Evolutionary conservation across 169 alveolate genomes (phyloP).

Genomic region (Cryptosporidium ubiquitum): DNA sequence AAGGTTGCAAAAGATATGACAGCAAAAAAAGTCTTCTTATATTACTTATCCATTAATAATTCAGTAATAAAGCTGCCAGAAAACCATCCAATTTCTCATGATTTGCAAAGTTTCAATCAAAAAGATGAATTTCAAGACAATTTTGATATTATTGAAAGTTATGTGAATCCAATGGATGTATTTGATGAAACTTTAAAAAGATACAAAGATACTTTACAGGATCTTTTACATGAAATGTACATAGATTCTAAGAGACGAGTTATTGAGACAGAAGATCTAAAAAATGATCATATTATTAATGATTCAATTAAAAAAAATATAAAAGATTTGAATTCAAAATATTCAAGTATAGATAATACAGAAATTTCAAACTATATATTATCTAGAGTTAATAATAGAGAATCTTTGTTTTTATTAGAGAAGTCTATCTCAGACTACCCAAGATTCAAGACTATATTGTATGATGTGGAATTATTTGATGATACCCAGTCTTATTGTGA

Average conservation of each 20-base stretch:
- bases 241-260: not conserved
- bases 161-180: conserved; percentile 41
- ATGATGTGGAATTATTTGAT: conserved; percentile 19
- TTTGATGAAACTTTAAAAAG: conserved; percentile 55
- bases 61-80: conserved; percentile 47
- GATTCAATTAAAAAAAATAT: not conserved
- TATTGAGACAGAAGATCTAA: not conserved
- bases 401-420: conserved; percentile 41
- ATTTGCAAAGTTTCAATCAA: not conserved
- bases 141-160: not conserved
- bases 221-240: conserved; percentile 35
- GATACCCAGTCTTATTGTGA: conserved; percentile 50
- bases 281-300: too few species aligned
- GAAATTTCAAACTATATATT: conserved; percentile 8
- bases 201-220: conserved; percentile 51
- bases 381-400: conserved; percentile 41
- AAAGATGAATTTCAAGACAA: not conserved
- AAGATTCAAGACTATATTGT: conserved; percentile 21
- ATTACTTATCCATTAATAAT: conserved; percentile 25
- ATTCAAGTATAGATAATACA: not conserved
- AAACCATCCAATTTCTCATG: not conserved
- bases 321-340: not conserved
- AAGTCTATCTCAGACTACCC: conserved; percentile 56
- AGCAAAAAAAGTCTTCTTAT: not conserved
- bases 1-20: conserved; percentile 64